phyloP scores from a whole-genome alignment of 2,329 filamentous ascomycete genomes.

The Mycosphaerella arachidis region DNA sequence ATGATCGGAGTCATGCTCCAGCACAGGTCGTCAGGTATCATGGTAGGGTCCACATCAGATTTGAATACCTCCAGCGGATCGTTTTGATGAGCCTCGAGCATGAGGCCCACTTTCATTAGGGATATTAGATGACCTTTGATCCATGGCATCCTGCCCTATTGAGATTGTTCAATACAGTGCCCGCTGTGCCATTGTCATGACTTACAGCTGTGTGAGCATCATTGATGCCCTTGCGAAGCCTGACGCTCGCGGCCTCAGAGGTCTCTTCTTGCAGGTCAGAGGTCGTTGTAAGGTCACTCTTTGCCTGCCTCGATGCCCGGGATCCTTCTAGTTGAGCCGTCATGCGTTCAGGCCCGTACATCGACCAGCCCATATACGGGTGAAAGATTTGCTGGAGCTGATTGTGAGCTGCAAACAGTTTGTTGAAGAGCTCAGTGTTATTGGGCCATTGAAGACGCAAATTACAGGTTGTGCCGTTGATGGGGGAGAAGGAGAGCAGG shows the following conservation, averaged over 20 bases:
- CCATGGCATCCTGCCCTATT: constrained; percentile 2
- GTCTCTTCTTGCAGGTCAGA: constrained; percentile 2
- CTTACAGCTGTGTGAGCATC: constrained; percentile 1
- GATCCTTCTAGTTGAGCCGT: background rate
- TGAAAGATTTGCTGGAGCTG: constrained; percentile 7
- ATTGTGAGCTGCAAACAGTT: constrained; percentile 5
- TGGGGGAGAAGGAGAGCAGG: background rate
- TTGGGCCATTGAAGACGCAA: constrained; percentile 7
- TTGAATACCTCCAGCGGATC: background rate
- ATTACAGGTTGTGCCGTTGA: background rate
- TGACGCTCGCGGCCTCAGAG: background rate
- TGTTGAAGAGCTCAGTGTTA: constrained; percentile 9
- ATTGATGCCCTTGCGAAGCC: background rate
- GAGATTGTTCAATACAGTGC: background rate
- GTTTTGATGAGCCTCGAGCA: background rate
- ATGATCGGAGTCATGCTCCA: constrained; percentile 13
- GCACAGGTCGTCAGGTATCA: constrained; percentile 15
- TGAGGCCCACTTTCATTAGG: background rate
- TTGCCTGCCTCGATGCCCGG: background rate
- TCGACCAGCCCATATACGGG: background rate
- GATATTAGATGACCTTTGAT: constrained; percentile 7
- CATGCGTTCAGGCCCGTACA: constrained; percentile 7
- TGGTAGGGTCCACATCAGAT: constrained; percentile 5
- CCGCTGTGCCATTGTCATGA: background rate
- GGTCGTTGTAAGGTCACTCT: background rate